These are phyloP conservation scores for Albifimbria verrucaria DNA, from an alignment of 2,329 filamentous ascomycete genomes.

Conservation along the genomic window DNA sequence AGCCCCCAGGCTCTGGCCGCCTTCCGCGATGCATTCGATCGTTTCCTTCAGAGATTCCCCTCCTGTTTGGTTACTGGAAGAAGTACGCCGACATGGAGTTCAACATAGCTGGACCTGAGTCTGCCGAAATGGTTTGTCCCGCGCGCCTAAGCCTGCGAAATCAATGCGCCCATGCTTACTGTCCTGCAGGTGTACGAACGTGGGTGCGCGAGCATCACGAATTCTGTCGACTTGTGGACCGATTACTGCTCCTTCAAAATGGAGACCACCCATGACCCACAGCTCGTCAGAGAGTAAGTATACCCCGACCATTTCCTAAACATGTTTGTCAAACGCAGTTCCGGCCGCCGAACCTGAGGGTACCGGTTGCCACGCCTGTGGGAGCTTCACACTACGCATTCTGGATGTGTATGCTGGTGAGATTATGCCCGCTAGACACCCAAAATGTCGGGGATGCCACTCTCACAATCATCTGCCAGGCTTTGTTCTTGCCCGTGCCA, in stretches of 20 bases:
- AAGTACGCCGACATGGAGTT: conserved; percentile 99
- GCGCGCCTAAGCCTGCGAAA: neutral
- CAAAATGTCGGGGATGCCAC: conserved; percentile 52
- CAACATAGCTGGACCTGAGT: conserved; percentile 92
- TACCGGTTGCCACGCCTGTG: conserved; percentile 33
- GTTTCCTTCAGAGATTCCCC: conserved; percentile 92
- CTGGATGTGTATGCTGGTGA: conserved; percentile 58
- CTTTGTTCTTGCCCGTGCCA: conserved; percentile 43
- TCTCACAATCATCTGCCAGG: conserved; percentile 65
- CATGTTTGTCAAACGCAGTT: conserved; percentile 46
- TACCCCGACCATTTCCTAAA: conserved; percentile 61
- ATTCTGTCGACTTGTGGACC: conserved; percentile 94
- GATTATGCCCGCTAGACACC: conserved; percentile 62
- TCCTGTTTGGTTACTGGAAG: conserved; percentile 99
- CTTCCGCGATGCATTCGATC: conserved; percentile 83
- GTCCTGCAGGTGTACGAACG: conserved; percentile 79
- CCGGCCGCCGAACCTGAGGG: conserved; percentile 35
- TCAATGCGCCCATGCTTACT: conserved; percentile 2
- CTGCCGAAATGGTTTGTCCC: conserved; percentile 83
- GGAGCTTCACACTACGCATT: conserved; percentile 33
- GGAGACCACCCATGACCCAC: conserved; percentile 91
- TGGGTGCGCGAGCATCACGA: conserved; percentile 87
- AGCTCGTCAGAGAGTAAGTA: conserved; percentile 99
- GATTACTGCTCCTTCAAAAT: conserved; percentile 98
- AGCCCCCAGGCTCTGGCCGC: conserved; percentile 89